phyloP scores from a whole-genome alignment of 2,329 filamentous ascomycete species.

The Pseudogymnoascus sp. region DNA sequence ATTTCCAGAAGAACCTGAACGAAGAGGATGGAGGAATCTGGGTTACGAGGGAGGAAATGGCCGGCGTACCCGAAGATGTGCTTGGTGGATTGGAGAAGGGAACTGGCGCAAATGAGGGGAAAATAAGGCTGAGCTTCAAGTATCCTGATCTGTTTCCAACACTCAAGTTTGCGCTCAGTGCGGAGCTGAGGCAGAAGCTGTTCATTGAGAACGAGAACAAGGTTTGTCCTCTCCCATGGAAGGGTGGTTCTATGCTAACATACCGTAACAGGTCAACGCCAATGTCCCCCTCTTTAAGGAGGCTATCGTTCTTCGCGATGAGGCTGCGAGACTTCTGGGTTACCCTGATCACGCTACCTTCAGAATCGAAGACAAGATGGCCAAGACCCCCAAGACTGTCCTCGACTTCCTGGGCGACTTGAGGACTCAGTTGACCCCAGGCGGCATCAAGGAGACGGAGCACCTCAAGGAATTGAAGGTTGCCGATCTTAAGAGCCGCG shows the following conservation, averaged over 20 bases:
- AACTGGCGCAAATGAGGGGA: slow-evolving; percentile 61
- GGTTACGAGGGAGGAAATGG: slow-evolving; percentile 65
- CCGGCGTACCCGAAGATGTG: slow-evolving; percentile 67
- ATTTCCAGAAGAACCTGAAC: slow-evolving; percentile 72
- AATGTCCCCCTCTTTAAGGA: slow-evolving; percentile 70
- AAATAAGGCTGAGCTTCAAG: slow-evolving; percentile 71
- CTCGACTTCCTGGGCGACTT: slow-evolving; percentile 66
- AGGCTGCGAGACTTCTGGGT: slow-evolving; percentile 67
- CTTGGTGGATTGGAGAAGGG: slow-evolving; percentile 62
- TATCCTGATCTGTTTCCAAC: slow-evolving; percentile 74
- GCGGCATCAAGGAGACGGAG: slow-evolving; percentile 61
- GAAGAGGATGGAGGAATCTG: slow-evolving; percentile 76
- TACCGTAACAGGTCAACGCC: slow-evolving; percentile 45
- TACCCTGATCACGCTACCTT: slow-evolving; percentile 71
- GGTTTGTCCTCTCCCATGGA: slow-evolving; percentile 29
- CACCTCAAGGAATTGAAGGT: slow-evolving; percentile 69
- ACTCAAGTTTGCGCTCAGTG: slow-evolving; percentile 66
- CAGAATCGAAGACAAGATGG: slow-evolving; percentile 77
- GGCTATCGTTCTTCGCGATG: slow-evolving; percentile 65
- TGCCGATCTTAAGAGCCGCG: slow-evolving; percentile 53
- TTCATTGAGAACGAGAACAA: slow-evolving; percentile 76
- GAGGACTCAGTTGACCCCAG: slow-evolving; percentile 55
- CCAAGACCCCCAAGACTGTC: slow-evolving; percentile 65
- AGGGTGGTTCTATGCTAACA: background rate
- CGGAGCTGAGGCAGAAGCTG: slow-evolving; percentile 59